phyloP scores from a whole-genome alignment of 1,284 basidiomycete species.

The Limonomyces culmigenus region DNA sequence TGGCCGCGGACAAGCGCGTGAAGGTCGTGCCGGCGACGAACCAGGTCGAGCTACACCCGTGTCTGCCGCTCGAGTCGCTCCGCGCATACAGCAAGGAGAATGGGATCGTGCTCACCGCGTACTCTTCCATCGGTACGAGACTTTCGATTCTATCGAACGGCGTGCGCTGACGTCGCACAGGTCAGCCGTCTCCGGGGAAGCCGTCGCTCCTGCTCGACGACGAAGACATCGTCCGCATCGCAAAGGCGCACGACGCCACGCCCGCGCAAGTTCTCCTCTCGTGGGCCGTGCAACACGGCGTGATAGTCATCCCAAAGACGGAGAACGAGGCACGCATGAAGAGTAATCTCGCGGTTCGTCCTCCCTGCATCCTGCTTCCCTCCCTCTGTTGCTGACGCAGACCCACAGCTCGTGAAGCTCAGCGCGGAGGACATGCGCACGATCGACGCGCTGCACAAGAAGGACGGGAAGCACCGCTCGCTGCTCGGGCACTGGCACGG shows the following conservation, averaged over 20 bases:
- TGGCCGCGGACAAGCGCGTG: conserved; percentile 16
- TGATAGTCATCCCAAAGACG: conserved; percentile 20
- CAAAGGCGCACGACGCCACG: conserved; percentile 35
- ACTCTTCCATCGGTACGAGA: conserved; percentile 46
- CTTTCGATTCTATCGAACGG: too few species aligned
- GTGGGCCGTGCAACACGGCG: conserved; percentile 52
- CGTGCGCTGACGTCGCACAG: too few species aligned
- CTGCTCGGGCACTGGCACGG: neutral
- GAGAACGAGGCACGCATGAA: conserved; percentile 1
- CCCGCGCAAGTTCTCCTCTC: conserved; percentile 58
- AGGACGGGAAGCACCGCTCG: neutral
- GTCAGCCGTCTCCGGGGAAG: neutral
- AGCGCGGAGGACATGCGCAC: neutral
- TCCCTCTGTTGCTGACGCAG: neutral
- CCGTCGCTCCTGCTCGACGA: conserved; percentile 21
- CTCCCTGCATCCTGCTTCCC: neutral
- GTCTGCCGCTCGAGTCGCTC: conserved; percentile 30
- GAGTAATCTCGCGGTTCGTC: neutral
- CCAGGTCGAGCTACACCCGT: conserved; percentile 34
- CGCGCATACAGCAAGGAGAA: conserved; percentile 30
- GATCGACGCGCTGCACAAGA: neutral
- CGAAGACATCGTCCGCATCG: conserved; percentile 36
- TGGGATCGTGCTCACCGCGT: conserved; percentile 41
- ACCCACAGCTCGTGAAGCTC: neutral
- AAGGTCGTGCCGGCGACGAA: conserved; percentile 31